Conservation (phyloP, 768 basidiomycete genomes). For the Macrocybe gigantea region DNA sequence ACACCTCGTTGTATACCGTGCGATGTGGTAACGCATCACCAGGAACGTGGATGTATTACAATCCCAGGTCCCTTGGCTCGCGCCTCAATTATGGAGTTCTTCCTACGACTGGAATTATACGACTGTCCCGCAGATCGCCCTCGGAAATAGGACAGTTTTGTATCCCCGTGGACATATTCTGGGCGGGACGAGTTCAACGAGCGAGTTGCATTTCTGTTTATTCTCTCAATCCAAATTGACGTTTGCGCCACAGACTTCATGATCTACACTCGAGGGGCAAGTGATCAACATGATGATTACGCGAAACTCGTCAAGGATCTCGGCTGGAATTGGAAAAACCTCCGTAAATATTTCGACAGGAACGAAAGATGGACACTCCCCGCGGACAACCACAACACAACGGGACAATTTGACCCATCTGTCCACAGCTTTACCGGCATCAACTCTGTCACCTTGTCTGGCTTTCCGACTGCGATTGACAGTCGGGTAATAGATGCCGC, state of each 20-base stretch:
- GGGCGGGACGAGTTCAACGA: conserved; percentile 26
- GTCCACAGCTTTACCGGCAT: conserved; percentile 30
- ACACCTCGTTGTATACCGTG: neutral
- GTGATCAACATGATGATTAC: neutral
- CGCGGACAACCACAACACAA: conserved; percentile 30
- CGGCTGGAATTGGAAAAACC: conserved; percentile 29
- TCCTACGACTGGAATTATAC: conserved; percentile 18
- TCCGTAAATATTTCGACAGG: conserved; percentile 22
- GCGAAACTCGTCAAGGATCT: conserved; percentile 23
- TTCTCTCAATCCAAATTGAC: too few relatives aligned
- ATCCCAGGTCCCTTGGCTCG: conserved; percentile 3
- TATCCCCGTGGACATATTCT: conserved; percentile 24
- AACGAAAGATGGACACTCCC: conserved; percentile 30
- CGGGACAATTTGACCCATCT: conserved; percentile 28
- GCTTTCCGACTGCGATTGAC: conserved; percentile 25
- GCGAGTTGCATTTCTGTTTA: conserved; percentile 10
- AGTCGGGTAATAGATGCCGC: conserved; percentile 23
- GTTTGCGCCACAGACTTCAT: neutral
- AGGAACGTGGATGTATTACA: conserved; percentile 3
- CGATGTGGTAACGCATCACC: neutral
- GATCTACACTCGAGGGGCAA: conserved; percentile 11
- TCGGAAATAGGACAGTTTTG: conserved; percentile 13
- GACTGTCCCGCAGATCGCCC: conserved; percentile 13
- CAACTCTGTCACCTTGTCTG: conserved; percentile 24
- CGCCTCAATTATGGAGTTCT: neutral